Base-by-base conservation (phyloP, 441 rosid species). In the Sinapis alba region DNA sequence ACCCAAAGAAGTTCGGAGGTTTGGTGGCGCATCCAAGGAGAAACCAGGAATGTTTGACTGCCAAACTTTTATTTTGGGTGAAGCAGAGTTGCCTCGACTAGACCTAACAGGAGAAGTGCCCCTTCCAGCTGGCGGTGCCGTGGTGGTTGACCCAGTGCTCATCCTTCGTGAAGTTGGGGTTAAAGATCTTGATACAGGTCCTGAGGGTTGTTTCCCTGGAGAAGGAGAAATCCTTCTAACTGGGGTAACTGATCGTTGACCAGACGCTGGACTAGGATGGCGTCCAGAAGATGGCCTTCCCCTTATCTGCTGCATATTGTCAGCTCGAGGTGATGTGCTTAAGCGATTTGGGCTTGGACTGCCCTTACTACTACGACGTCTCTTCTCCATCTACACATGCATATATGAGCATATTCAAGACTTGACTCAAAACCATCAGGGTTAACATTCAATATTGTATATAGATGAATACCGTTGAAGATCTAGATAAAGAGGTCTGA, bases 311-410 rank as follows among this genome's bases (percentile, higher is more conserved):
- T 85, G 77, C 78, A 89, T 83, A 75, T 81, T 87, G 75, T 86
- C 87, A 28, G 96, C 88, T 58, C 90, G 88, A 45, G 98, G 98
- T 26, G 99, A 96, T 81, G 91, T 88, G 83, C 99, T 96, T 61
- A 86, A 84, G 62, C 97, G 97, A 79, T 87, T 96, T 66, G 99
- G 99, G 80, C 99, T 96, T 68, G 98, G 89, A 77, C 99, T 92
- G 71, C 98, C 99, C 76, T 89, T 88, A 79, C 94, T 92, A 87
- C 97, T 92, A 78, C 94, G 84, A 76, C 87, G 84, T 80, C 97
- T 93, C 85, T 87, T 96, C 82, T 91, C 99, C 98, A 92, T 89
- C 99, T 96, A 84, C 84, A 82, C 41, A 59, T 16, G 26, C 10
- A n/a, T 21, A 68, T 65, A 18, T 30, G 45, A 34, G 58, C 50